Evolutionary conservation across 257 asterid genomes (phyloP), one percentile per base, ranked within the genome.

Genomic region (Nicotiana benthamiana): DNA sequence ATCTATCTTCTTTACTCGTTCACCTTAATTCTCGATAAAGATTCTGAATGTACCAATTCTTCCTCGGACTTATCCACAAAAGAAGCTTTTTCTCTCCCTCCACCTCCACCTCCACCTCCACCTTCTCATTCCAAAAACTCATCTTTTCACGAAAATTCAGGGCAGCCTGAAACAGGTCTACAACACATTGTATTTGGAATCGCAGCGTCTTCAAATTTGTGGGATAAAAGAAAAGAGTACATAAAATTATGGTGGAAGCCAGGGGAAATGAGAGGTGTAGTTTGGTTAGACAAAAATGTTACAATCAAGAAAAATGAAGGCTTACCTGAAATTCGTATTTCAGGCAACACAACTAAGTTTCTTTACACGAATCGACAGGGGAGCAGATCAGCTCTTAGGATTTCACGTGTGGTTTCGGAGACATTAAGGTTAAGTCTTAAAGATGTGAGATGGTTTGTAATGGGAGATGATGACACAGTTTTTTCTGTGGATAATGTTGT

Each of bases 381-480:
- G 40, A 82, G 60, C 67, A 74, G 97, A 67, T 88, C 94, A 4
- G 97, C 97, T 0, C 56, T 94, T 80, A 86, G 98, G 87, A 91
- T 94, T 48, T 92, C 97, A 0, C 83, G 97, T 81, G 90, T 91
- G 27, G 94, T 94, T 5, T 91, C 97, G 6, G 98, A 94, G 86
- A 91, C 97, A 0, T 81, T 91, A 9, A 89, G 97, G 86, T 24
- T 90, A 13, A 95, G 93, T 36, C 52, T 87, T 88, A 24, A 84
- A 67, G 87, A 89, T 64, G 97, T 91, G 81, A 84, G 89, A 89
- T 94, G 98, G 97, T 92, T 92, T 75, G 97, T 94, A 36, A 90
- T 94, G 97, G 98, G 97, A 34, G 97, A 94, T 61, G 98, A 92
- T 61, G 98, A 94, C 84, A 92, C 97, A 0, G 93, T 94, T 5